Base-by-base conservation (phyloP, 208 protist genomes). In the Sergeia podlipaevii region DNA sequence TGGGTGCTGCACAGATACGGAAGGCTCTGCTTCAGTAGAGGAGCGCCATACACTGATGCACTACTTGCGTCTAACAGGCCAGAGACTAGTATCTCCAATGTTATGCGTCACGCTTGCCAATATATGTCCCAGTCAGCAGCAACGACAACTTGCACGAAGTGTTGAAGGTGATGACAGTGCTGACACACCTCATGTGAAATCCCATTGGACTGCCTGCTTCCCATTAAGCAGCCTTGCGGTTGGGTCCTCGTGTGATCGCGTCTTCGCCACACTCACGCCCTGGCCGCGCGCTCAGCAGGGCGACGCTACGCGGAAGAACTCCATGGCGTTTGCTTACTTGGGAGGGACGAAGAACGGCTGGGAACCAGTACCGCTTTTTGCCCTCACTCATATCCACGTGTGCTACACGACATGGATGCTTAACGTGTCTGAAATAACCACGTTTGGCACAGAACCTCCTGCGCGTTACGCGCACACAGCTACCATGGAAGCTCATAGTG, bases 381-480 rank as follows among this genome's bases (percentile, higher is more conserved):
- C 61, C 46, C 37, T 87, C 6, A 59, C 75, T 32, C 62, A 49
- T 23, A 45, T 93, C 48, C 45, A 70, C 37, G 34, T 77, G 18
- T 44, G 75, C 38, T 56, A 46, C 1, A 13, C n/a, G 26, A 46
- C 45, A 7, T 75, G 73, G 67, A 59, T 13, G 26, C 15, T 73
- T 27, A 60, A 50, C 10, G 33, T 46, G 32, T 49, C 26, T n/a
- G 33, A 61, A 4, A 20, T 74, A 13, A 49, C 71, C 8, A 89
- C 85, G 8, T 80, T 79, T 57, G 85, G 85, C 32, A 66, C 68
- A 10, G 69, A 76, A 45, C 85, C 85, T 2, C n/a, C 67, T 15
- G 53, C 80, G 0, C 80, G 85, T 24, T 89, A 80, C 54, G 85
- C 73, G 3, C 85, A 93, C 62, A 76, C 70, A 15, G 66, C 77